Evolutionary conservation across 176 grass and related monocot genomes (phyloP).

Genomic region (Lolium rigidum): DNA sequence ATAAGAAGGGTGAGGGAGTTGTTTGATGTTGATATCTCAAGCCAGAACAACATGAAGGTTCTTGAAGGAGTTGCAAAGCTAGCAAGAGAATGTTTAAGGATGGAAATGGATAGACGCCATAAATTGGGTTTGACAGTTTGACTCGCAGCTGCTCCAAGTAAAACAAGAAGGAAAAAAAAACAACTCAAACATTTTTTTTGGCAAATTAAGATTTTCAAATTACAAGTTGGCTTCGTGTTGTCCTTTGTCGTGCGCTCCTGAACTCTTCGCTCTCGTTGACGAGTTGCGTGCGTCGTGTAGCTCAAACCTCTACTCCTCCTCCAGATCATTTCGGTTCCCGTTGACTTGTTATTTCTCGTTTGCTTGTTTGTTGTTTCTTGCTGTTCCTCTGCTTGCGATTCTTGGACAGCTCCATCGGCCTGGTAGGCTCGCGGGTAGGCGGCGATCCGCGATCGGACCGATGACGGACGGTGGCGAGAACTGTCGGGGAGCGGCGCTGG

Average conservation of each 20-base stretch:
- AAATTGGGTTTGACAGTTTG: neutral
- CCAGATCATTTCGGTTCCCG: neutral
- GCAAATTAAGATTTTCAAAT: too few species aligned
- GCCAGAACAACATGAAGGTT: neutral
- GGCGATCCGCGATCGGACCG: neutral
- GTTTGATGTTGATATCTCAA: neutral
- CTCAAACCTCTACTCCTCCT: neutral
- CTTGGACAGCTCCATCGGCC: neutral
- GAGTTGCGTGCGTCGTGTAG: neutral
- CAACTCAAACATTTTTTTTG: too few species aligned
- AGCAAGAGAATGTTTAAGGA: neutral
- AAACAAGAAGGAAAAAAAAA: too few species aligned
- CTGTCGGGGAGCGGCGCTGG: neutral
- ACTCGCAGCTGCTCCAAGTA: too few species aligned
- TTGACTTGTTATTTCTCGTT: neutral
- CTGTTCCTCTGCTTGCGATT: too few species aligned
- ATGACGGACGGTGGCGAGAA: neutral
- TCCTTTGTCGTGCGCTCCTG: too few species aligned
- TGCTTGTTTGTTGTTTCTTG: too few species aligned
- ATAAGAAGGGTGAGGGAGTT: neutral
- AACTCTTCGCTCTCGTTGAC: slow-evolving; percentile 22
- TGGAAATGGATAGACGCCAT: neutral
- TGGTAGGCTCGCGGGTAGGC: neutral
- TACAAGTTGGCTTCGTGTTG: too few species aligned
- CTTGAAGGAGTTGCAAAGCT: slow-evolving; percentile 4